A percentile compares a stretch with the other conserved stretches of the same genome.
Evolutionary conservation across 1,284 basidiomycete species (phyloP).

Genomic region (Tylopilus orsonianus): DNA sequence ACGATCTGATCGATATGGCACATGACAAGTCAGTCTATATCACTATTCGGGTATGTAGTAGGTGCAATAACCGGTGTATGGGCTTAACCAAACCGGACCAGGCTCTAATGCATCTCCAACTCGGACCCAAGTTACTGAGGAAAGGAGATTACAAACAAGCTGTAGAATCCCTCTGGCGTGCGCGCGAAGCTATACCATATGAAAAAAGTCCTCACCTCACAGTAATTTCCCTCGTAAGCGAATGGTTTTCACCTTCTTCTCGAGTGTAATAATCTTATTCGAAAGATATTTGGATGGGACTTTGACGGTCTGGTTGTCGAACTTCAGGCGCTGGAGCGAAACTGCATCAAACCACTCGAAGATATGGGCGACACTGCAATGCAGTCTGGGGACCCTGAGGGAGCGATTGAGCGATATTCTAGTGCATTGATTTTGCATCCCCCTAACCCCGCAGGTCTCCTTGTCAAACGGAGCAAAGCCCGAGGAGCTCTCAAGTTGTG

Average conservation of each 20-base stretch:
- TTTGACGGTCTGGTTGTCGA: background rate
- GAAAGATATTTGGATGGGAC: constrained; percentile 11
- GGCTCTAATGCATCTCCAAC: background rate
- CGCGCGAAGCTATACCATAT: background rate
- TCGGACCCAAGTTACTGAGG: background rate
- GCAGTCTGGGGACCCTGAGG: too few species aligned
- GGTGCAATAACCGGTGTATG: background rate
- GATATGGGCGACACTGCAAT: background rate
- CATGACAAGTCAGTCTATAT: background rate
- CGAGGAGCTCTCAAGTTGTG: background rate
- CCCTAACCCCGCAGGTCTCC: background rate
- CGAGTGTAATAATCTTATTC: background rate
- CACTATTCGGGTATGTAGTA: background rate
- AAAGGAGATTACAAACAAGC: background rate
- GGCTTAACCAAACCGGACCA: background rate
- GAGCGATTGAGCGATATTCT: background rate
- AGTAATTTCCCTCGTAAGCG: background rate
- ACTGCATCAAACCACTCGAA: background rate
- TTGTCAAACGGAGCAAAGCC: constrained; percentile 15
- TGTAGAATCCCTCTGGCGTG: background rate
- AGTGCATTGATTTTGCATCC: constrained; percentile 3
- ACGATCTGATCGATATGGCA: background rate
- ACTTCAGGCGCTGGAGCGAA: background rate
- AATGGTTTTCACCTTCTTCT: background rate
- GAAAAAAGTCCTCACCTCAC: background rate